Evolutionary conservation across 208 protist species (phyloP), one percentile per base, ranked within the genome.

Genomic region (Wallacemonas sp.): DNA sequence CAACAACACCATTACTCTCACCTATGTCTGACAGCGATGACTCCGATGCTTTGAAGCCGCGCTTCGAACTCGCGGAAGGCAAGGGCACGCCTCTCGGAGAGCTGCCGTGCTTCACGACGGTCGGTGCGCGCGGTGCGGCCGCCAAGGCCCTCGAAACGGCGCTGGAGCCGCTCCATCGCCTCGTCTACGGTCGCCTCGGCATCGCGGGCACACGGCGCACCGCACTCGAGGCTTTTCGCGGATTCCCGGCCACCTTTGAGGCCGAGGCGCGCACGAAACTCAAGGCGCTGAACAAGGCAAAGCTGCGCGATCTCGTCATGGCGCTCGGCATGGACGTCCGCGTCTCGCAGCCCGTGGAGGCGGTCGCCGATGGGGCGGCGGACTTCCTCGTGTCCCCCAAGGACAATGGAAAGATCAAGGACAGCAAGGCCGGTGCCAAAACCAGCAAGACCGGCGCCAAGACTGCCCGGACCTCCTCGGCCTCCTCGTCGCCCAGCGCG

Each of bases 121-220:
- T 75, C 7, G 28, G 61, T 2, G 63, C 39, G 16, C 77, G 84
- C 18, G 65, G 77, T 7, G 67, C 52, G n/a, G 80, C 77, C 12
- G 59, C 54, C 2, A 71, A 75, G 44, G 46, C 61, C 11, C 63
- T 92, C 12, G 89, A 95, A 64, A 31, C 59, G 0, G 77, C 71
- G 3, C 55, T 92, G 11, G 86, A 95, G 73, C 72, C 79, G 20
- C 71, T 95, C 18, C 89, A 95, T 68, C 84, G 82, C 26, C 23
- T 92, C 23, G 76, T 88, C 23, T 95, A 86, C 76, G 76, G 80
- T 26, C 86, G 86, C 25, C 44, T 75, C 18, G 89, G 89, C 4
- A 26, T 48, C n/a, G 22, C 10, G 2, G 81, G 81, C 20, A 70
- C 72, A 42, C 86, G 89, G 4, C 80, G 83, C 12, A 52, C 29